Evolutionary conservation across 352 stramenopile genomes (phyloP).

Genomic region (Phytopythium helicoides): DNA sequence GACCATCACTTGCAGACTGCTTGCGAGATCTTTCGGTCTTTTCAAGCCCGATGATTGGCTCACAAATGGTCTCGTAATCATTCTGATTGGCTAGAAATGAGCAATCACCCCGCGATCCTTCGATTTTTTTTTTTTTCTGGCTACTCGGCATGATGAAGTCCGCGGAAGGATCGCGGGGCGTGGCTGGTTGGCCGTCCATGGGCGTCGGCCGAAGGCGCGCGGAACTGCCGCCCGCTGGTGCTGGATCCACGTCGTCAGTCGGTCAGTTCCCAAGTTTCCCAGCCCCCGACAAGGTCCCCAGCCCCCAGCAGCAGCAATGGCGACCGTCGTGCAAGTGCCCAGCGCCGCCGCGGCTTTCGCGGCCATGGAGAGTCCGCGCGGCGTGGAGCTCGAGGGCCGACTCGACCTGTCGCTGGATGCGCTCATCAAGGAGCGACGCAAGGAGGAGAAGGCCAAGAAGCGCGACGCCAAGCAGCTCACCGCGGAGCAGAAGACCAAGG

Average conservation of each 20-base stretch:
- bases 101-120: not conserved
- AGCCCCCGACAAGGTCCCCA: not conserved
- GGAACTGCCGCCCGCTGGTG: slow-evolving; percentile 6
- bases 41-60: slow-evolving; percentile 18
- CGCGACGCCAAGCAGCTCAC: slow-evolving; percentile 28
- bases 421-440: slow-evolving; percentile 69
- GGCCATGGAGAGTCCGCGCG: slow-evolving; percentile 16
- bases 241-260: too few relatives aligned
- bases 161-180: slow-evolving; percentile 3
- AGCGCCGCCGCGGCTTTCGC: slow-evolving; percentile 3
- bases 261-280: slow-evolving; percentile 10
- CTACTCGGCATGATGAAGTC: slow-evolving; percentile 3
- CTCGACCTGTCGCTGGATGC: slow-evolving; percentile 54
- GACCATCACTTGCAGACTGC: too few relatives aligned
- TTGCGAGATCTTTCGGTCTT: slow-evolving; percentile 38
- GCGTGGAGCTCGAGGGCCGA: slow-evolving; percentile 33
- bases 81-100: slow-evolving; percentile 7
- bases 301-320: slow-evolving; percentile 6
- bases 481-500: too few relatives aligned
- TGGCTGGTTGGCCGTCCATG: slow-evolving; percentile 1
- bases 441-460: slow-evolving; percentile 53
- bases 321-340: slow-evolving; percentile 17
- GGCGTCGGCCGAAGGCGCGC: slow-evolving; percentile 11
- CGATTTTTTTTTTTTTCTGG: slow-evolving; percentile 5
- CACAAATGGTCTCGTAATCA: too few relatives aligned